Evolutionary conservation across 2,329 filamentous ascomycete genomes (phyloP), one percentile per base, ranked within the genome.

Genomic region (Aspergillus quadricinctus): DNA sequence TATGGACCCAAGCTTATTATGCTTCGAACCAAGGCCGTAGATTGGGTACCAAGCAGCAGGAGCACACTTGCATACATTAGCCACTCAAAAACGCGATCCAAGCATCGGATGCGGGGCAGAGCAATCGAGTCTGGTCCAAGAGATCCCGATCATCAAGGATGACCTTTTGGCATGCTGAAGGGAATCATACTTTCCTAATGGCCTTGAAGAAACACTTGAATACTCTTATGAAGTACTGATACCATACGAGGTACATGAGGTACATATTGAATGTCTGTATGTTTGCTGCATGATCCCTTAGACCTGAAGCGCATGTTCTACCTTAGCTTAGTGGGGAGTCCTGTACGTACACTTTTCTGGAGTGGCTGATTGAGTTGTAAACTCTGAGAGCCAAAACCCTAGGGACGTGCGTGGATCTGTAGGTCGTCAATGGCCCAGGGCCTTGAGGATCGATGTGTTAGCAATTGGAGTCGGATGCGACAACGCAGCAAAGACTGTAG

Each of bases 401-500:
- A 23, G 43, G 43, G 21, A 46, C 23, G 43, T 46, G 43, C 43
- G 14, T 27, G 27, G 43, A 46, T 46, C 43, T 27, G 43, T 28
- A 49, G 45, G 45, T 29, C 51, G 31, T 52, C 4, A 8, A 23
- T 50, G 10, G n/a, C 21, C 14, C 21, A 14, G 43, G 14, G 23
- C 4, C 19, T 23, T 40, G 52, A 53, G 45, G 35, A 43, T 45
- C 29, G 25, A 35, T 46, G 25, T 46, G 49, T 48, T 55, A 53
- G 50, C 56, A 56, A 62, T 59, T 62, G 54, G 55, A 55, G 55
- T 45, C 52, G 48, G 52, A 56, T 37, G 57, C 53, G 55, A 62
- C 61, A 62, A 61, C 61, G 50, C 57, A 61, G 57, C 60, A 59
- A 53, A 37, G 49, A 53, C 53, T 54, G 25, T 58, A n/a, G n/a